Conservation (phyloP, 345 rosid genomes). For the Boechera retrofracta region DNA sequence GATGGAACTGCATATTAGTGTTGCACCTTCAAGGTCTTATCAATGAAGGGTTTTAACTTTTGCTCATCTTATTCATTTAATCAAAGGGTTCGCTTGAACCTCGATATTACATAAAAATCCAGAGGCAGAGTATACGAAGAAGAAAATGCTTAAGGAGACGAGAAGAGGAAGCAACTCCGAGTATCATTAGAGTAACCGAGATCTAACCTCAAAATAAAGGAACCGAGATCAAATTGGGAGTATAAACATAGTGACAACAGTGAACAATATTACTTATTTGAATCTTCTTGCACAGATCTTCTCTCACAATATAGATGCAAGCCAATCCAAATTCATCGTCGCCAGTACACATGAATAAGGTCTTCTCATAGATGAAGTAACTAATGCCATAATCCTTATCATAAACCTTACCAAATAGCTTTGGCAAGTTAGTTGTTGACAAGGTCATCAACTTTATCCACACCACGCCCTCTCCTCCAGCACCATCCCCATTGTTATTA, state of each 20-base stretch:
- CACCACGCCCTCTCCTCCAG: not conserved
- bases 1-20: conserved; percentile 54
- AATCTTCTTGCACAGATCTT: conserved; percentile 13
- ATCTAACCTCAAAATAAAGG: not conserved
- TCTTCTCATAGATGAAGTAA: conserved; percentile 25
- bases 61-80: too few relatives aligned
- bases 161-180: too few relatives aligned
- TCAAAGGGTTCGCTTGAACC: too few relatives aligned
- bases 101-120: too few relatives aligned
- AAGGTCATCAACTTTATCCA: conserved; percentile 24
- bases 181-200: too few relatives aligned
- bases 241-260: conserved; percentile 8
- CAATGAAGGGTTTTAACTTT: too few relatives aligned
- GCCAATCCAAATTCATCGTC: not conserved
- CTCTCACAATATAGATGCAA: conserved; percentile 19
- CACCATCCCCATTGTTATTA: not conserved
- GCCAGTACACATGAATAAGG: conserved; percentile 3
- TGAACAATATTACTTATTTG: not conserved
- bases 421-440: not conserved
- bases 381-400: not conserved
- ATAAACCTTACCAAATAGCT: too few relatives aligned
- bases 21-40: too few relatives aligned
- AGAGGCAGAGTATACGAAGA: too few relatives aligned
- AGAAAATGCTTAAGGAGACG: too few relatives aligned
- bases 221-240: conserved; percentile 14